These are phyloP conservation scores for Pistacia atlantica DNA, from an alignment of 345 rosid genomes.

Conservation along the genomic window DNA sequence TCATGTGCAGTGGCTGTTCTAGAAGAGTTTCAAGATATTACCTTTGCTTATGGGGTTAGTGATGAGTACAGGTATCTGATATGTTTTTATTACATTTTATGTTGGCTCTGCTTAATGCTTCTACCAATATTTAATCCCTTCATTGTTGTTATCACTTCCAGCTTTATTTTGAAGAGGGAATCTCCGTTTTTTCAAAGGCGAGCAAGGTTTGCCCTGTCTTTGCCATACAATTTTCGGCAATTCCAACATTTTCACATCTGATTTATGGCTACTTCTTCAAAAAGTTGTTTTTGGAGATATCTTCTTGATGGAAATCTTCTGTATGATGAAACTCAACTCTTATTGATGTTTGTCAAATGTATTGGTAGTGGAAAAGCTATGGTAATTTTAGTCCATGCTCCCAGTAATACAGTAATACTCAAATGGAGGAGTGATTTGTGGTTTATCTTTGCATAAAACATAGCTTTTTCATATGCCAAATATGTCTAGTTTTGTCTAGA, in stretches of 20 bases:
- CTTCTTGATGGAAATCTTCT: background rate
- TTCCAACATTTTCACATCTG: background rate
- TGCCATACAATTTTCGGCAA: constrained; percentile 1
- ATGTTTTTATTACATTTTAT: constrained; percentile 7
- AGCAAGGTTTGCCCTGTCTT: constrained; percentile 49
- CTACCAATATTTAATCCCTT: constrained; percentile 10
- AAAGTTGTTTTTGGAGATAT: background rate
- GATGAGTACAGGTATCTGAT: constrained; percentile 82
- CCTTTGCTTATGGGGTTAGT: constrained; percentile 82
- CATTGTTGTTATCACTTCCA: constrained; percentile 33
- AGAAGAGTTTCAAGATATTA: constrained; percentile 68
- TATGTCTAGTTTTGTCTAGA: background rate
- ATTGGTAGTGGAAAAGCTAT: background rate
- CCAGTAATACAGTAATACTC: no score
- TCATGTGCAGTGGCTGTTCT: constrained; percentile 76
- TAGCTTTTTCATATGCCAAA: background rate
- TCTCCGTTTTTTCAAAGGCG: constrained; percentile 62
- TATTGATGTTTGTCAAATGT: constrained; percentile 3
- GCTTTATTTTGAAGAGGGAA: constrained; percentile 73
- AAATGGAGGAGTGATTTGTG: background rate
- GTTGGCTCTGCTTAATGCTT: constrained; percentile 17
- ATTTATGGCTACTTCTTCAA: constrained; percentile 7
- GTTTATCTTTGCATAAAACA: background rate
- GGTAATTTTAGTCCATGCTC: background rate
- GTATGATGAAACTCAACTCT: background rate